These are phyloP conservation scores for Hanseniaspora singularis DNA, from an alignment of 805 yeast genomes.

Conservation along the genomic window DNA sequence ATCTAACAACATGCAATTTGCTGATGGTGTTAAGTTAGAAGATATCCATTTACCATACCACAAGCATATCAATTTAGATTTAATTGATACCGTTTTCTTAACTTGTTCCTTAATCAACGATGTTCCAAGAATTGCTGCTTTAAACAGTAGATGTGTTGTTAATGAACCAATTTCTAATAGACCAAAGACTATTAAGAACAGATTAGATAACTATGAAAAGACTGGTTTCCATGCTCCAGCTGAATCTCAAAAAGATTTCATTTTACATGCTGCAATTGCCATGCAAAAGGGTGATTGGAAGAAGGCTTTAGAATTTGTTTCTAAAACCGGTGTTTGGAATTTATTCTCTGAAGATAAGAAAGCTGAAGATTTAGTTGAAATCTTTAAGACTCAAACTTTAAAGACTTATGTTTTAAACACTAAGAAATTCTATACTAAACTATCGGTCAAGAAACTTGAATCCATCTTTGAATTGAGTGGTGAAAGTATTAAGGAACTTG, in stretches of 20 bases:
- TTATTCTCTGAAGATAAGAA: conserved; percentile 7
- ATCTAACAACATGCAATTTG: conserved; percentile 29
- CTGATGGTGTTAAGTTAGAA: conserved; percentile 19
- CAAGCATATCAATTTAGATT: conserved; percentile 92
- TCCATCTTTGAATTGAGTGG: conserved; percentile 52
- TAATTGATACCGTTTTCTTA: conserved; percentile 85
- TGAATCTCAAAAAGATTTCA: conserved; percentile 86
- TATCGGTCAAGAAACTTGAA: conserved; percentile 57
- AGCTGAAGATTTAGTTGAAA: conserved; percentile 34
- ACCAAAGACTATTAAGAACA: conserved; percentile 78
- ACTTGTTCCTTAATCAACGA: conserved; percentile 82
- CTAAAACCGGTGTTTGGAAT: conserved; percentile 51
- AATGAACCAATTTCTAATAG: conserved; percentile 46
- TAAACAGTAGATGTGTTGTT: conserved; percentile 41
- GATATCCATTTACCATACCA: conserved; percentile 91
- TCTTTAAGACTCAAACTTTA: conserved; percentile 80
- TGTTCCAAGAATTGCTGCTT: conserved; percentile 78
- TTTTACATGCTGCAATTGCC: conserved; percentile 82
- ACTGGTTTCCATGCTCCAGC: conserved; percentile 96
- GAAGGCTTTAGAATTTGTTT: conserved; percentile 55
- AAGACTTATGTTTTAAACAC: conserved; percentile 85
- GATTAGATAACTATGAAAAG: conserved; percentile 84
- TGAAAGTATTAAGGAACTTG: conserved; percentile 46
- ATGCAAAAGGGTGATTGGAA: conserved; percentile 86
- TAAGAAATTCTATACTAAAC: conserved; percentile 60